Evolutionary conservation across 2,329 filamentous ascomycete genomes (phyloP).

Genomic region (Septoria petroselini): DNA sequence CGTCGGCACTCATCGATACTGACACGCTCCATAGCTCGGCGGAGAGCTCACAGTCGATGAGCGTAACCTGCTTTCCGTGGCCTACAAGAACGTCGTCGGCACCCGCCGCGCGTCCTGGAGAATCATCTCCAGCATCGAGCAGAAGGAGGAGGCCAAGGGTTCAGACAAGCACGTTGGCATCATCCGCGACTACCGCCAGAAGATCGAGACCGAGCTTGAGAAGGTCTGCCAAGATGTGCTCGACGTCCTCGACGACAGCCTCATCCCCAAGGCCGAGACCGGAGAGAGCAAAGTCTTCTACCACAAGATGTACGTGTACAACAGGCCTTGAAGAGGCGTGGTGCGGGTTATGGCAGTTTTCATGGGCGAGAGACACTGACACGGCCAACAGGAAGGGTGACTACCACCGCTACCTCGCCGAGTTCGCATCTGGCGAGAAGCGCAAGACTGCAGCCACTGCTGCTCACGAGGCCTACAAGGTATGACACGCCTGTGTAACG

Average conservation of each 20-base stretch:
- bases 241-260: conserved; percentile 84
- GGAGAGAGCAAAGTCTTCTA: conserved; percentile 99
- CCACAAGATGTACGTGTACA: conserved; percentile 87
- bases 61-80: conserved; percentile 92
- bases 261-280: conserved; percentile 93
- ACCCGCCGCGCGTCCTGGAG: conserved; percentile 98
- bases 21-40: conserved; percentile 51
- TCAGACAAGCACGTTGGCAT: conserved; percentile 89
- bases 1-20: conserved; percentile 11
- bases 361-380: background rate
- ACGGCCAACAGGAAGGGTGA: conserved; percentile 78
- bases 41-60: conserved; percentile 67
- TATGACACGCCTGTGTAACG: conserved; percentile 44
- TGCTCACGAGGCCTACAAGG: conserved; percentile 96
- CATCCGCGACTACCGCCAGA: conserved; percentile 96
- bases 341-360: too few species aligned
- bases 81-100: conserved; percentile 99
- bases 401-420: conserved; percentile 92
- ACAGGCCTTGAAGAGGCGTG: background rate
- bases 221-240: conserved; percentile 98
- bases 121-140: conserved; percentile 99
- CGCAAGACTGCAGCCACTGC: conserved; percentile 82
- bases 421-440: conserved; percentile 91
- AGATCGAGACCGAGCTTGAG: conserved; percentile 97
- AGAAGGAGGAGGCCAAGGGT: conserved; percentile 99